Evolutionary conservation across 257 asterid genomes (phyloP), one percentile per base, ranked within the genome.

Genomic region (Solanum chaucha): DNA sequence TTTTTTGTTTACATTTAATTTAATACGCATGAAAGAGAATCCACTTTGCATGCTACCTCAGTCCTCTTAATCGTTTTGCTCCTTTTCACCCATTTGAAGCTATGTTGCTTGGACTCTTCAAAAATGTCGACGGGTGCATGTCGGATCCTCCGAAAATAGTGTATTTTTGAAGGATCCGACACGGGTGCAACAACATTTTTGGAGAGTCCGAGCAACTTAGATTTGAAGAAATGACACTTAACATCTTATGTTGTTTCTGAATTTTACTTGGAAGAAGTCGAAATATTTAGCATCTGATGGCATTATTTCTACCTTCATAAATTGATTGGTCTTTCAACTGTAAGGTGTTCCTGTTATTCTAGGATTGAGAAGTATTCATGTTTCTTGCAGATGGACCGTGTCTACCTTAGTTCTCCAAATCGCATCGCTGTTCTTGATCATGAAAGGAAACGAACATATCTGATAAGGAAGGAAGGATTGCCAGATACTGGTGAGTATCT

Each of bases 401-500:
- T 96, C 81, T 97, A 97, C 88, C 91, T 97, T 68, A 90, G 93
- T 88, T 92, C 98, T 13, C 94, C 97, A 22, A 92, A 84, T 83
- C 92, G 96, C 19, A 87, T 94, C 10, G 98, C 98, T 28, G 95
- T 97, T 75, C 93, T 97, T 41, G 99, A 97, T 91, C 99, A 97
- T 51, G 98, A 95, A 91, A 92, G 90, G 91, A 97, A 95, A 86
- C 92, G 98, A 83, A 97, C 99, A 6, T 97, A 91, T 88, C 90
- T 96, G 4, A 90, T 97, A 88, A 89, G 92, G 88, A 97, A 97
- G 90, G 95, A 93, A 88, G 99, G 99, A 55, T 91, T 97, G 5
- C 99, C 98, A 3, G 99, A 97, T 90, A 90, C 90, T 28, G 98
- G 99, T 95, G 91, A 88, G 89, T 20, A 26, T 44, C 84, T 86